Evolutionary conservation across 306 rosid genomes (phyloP).

Genomic region (Dryas alaskensis): DNA sequence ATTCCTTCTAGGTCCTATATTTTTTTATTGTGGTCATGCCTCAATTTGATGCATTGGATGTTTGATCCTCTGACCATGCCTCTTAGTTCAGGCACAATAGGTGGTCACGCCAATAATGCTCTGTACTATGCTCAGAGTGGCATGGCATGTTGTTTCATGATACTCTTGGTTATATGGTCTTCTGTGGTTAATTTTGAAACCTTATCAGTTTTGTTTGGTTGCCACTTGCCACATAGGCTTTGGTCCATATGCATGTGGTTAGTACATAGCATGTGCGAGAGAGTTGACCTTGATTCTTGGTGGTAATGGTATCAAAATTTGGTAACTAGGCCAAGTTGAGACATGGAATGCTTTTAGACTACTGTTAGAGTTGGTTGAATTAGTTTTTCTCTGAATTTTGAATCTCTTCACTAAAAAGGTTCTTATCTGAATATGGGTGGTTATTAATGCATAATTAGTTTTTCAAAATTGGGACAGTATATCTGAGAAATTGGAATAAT

Average conservation of each 20-base stretch:
- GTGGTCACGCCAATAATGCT: background rate
- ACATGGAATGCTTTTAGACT: background rate
- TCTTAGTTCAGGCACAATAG: background rate
- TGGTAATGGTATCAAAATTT: background rate
- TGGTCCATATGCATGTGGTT: background rate
- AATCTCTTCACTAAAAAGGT: background rate
- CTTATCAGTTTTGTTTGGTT: background rate
- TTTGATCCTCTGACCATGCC: background rate
- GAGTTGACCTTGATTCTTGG: constrained; percentile 13
- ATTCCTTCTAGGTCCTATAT: background rate
- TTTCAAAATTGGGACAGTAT: background rate
- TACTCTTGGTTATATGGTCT: background rate
- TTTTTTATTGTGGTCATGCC: background rate
- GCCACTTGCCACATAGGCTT: background rate
- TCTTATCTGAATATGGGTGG: background rate
- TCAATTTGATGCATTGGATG: background rate
- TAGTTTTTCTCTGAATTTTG: background rate
- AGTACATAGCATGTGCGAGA: background rate
- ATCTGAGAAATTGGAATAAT: background rate
- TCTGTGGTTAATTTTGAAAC: background rate
- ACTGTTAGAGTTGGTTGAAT: background rate
- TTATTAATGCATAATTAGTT: background rate
- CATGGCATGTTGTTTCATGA: background rate
- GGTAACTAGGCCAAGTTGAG: background rate
- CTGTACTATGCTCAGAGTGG: background rate